Conservation (phyloP, 2,329 filamentous ascomycete species). For the Penicillium vulpinum region DNA sequence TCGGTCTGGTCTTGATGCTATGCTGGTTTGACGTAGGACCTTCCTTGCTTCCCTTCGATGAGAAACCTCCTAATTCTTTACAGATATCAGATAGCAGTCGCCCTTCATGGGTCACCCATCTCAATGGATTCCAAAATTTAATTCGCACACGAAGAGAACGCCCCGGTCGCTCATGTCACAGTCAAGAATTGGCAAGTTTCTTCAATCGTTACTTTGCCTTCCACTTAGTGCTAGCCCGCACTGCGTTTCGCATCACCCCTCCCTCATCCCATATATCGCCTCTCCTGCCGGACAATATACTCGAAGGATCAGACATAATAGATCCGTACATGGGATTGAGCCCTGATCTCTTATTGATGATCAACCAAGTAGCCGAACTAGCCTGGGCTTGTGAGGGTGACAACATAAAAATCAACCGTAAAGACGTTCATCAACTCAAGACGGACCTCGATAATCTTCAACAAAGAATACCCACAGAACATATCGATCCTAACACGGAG, state of each 20-base stretch:
- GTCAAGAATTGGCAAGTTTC: slow-evolving; percentile 22
- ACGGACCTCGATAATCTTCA: slow-evolving; percentile 11
- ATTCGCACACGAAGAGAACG: slow-evolving; percentile 14
- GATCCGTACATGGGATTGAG: slow-evolving; percentile 30
- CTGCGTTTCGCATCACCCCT: slow-evolving; percentile 20
- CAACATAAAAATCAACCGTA: neutral
- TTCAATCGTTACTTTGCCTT: slow-evolving; percentile 31
- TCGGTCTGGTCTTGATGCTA: slow-evolving; percentile 29
- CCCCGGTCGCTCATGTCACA: slow-evolving; percentile 17
- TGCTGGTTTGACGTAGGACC: slow-evolving; percentile 26
- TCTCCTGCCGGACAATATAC: slow-evolving; percentile 8
- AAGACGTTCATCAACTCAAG: slow-evolving; percentile 2
- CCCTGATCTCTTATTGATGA: slow-evolving; percentile 24
- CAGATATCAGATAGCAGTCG: slow-evolving; percentile 32
- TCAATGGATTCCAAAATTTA: slow-evolving; percentile 26
- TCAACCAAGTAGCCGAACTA: slow-evolving; percentile 25
- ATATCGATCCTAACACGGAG: slow-evolving; percentile 11
- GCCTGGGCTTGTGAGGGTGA: slow-evolving; percentile 10
- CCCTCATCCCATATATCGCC: slow-evolving; percentile 3
- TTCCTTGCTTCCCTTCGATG: neutral
- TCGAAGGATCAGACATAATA: slow-evolving; percentile 22
- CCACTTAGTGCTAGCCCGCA: slow-evolving; percentile 30
- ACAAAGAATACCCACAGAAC: slow-evolving; percentile 11
- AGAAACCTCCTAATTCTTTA: neutral
- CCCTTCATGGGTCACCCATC: slow-evolving; percentile 29